These are phyloP conservation scores for Viridothelium virens DNA, from an alignment of 495 filamentous ascomycete genomes.

Conservation along the genomic window DNA sequence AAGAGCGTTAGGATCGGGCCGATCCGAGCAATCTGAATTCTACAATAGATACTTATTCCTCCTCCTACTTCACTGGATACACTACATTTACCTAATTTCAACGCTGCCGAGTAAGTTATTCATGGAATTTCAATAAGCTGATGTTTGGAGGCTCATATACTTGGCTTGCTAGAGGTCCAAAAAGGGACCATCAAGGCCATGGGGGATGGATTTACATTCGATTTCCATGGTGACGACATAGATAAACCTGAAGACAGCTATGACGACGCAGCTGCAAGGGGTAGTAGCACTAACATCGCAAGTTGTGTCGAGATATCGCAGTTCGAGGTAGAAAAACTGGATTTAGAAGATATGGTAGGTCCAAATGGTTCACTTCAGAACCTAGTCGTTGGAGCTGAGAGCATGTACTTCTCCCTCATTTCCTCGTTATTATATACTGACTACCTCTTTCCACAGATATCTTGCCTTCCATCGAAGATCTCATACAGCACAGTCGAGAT, in stretches of 20 bases:
- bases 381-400: no score
- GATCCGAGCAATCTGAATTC: no score
- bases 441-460: conserved; percentile 40
- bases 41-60: no score
- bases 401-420: no score
- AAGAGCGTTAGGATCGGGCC: no score
- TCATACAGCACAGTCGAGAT: conserved; percentile 60
- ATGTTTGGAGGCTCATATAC: no score
- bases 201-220: not conserved
- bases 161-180: no score
- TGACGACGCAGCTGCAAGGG: not conserved
- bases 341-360: conserved; percentile 6
- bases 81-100: no score
- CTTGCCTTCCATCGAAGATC: conserved; percentile 67
- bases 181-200: not conserved
- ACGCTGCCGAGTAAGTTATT: no score
- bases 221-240: not conserved
- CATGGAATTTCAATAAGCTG: no score
- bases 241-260: not conserved
- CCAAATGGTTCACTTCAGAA: conserved; percentile 31
- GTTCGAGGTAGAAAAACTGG: not conserved
- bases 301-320: not conserved
- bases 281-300: not conserved
- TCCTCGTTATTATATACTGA: conserved; percentile 35
- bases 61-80: no score